A percentile compares a stretch with the other conserved stretches of the same genome.
phyloP scores from a whole-genome alignment of 805 yeast genomes.

The Candida palmyrensis region DNA sequence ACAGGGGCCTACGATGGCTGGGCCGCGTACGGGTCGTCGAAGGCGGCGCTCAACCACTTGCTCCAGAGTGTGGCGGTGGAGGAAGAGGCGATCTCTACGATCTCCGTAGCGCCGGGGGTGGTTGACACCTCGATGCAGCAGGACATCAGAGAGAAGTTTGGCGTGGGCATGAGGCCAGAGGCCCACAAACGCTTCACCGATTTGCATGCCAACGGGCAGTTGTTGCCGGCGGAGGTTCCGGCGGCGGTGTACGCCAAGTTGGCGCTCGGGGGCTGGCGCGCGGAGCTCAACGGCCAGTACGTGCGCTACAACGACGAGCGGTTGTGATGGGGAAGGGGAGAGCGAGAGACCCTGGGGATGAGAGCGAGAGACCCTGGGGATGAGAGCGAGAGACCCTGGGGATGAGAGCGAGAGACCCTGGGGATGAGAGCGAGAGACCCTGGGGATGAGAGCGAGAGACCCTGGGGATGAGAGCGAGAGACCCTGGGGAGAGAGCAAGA shows the following conservation, averaged over 20 bases:
- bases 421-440: too few relatives aligned
- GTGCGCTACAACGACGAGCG: conserved; percentile 52
- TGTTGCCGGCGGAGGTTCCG: conserved; percentile 68
- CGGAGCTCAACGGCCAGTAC: conserved; percentile 60
- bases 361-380: too few relatives aligned
- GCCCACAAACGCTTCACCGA: conserved; percentile 59
- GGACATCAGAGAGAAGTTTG: conserved; percentile 64
- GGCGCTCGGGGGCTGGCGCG: conserved; percentile 54
- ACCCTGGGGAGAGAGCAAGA: too few relatives aligned
- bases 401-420: too few relatives aligned
- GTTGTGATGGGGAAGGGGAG: too few relatives aligned
- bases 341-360: too few relatives aligned
- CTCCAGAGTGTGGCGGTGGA: conserved; percentile 64
- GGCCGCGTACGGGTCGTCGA: conserved; percentile 90
- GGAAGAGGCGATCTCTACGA: conserved; percentile 49
- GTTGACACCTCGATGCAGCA: conserved; percentile 89
- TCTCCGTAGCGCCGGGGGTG: conserved; percentile 91
- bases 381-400: too few relatives aligned
- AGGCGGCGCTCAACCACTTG: conserved; percentile 85
- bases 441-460: too few relatives aligned
- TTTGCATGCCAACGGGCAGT: conserved; percentile 50
- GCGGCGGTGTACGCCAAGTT: conserved; percentile 65
- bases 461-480: too few relatives aligned
- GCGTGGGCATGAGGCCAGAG: conserved; percentile 54
- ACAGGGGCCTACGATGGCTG: conserved; percentile 60